A percentile compares a stretch with the other conserved stretches of the same genome.
Evolutionary conservation across 768 basidiomycete species (phyloP).

Genomic region (Dacryopinax primogenitus): DNA sequence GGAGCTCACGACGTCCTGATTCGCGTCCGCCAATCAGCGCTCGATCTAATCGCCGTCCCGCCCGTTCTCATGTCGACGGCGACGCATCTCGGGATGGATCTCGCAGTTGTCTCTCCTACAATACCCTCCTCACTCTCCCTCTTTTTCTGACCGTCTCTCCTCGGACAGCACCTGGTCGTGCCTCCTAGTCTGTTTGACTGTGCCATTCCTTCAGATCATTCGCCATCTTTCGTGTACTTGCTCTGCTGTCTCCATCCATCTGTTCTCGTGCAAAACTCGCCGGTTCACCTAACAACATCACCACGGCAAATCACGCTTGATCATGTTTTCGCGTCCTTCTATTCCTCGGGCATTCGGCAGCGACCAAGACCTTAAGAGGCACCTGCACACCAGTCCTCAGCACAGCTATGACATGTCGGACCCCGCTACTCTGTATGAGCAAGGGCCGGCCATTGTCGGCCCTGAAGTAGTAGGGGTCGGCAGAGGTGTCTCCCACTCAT

Average conservation of each 20-base stretch:
- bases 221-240: neutral
- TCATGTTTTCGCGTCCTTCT: neutral
- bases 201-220: neutral
- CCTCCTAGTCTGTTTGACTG: neutral
- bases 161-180: constrained; percentile 7
- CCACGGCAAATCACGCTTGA: neutral
- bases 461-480: constrained; percentile 6
- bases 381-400: neutral
- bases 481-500: neutral
- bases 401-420: constrained; percentile 9
- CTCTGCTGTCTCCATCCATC: neutral
- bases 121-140: neutral
- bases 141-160: neutral
- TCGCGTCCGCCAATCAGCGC: neutral
- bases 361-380: constrained; percentile 9
- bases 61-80: neutral
- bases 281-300: constrained; percentile 2
- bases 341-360: neutral
- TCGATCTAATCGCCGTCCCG: neutral
- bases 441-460: neutral
- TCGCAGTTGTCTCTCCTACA: neutral
- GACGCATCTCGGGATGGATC: neutral
- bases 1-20: neutral
- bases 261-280: neutral
- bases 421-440: neutral